Evolutionary conservation across 129 eudicot genomes (phyloP).

Genomic region (Centaurea solstitialis): DNA sequence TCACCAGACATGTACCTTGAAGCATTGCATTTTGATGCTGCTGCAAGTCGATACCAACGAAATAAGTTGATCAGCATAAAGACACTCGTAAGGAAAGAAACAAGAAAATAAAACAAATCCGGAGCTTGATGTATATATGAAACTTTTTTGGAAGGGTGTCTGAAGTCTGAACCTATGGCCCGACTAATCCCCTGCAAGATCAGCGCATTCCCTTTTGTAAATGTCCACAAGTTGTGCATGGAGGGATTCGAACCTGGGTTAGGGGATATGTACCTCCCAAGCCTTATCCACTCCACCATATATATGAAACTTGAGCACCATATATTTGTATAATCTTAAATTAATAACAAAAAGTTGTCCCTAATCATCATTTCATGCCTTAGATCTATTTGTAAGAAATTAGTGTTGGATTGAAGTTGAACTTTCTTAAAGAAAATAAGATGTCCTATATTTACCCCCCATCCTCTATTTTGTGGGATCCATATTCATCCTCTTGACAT

Average conservation of each 20-base stretch:
- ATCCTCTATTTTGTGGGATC: neutral
- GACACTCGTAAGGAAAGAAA: neutral
- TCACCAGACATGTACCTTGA: conserved; percentile 44
- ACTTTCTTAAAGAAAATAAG: neutral
- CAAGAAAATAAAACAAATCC: neutral
- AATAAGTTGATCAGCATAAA: conserved; percentile 28
- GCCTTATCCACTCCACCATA: too few species aligned
- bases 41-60: conserved; percentile 16
- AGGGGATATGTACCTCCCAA: too few species aligned
- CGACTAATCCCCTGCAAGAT: too few species aligned
- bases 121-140: neutral
- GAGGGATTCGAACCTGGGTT: too few species aligned
- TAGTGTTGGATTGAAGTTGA: neutral
- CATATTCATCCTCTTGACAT: neutral
- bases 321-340: conserved; percentile 5
- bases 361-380: neutral
- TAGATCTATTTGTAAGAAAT: neutral
- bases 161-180: too few species aligned
- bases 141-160: too few species aligned
- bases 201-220: too few species aligned
- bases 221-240: too few species aligned
- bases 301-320: neutral
- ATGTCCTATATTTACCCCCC: neutral
- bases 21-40: conserved; percentile 49
- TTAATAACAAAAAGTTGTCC: neutral